Evolutionary conservation across 306 rosid species (phyloP).

Genomic region (Hippophae gyantsensis): DNA sequence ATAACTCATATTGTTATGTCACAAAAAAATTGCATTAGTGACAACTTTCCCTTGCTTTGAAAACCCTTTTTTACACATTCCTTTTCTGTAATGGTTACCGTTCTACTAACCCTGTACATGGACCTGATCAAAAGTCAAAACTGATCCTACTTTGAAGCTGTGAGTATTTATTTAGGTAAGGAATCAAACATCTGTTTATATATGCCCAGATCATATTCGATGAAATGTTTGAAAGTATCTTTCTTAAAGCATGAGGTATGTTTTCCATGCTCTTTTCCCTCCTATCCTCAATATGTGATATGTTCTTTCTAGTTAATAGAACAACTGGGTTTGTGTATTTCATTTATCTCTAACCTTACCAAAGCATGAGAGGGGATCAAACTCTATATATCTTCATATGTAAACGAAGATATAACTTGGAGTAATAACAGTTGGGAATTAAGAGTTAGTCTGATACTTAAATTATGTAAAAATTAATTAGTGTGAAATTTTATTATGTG

Average conservation of each 20-base stretch:
- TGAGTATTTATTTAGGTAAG: slow-evolving; percentile 30
- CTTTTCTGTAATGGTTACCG: slow-evolving; percentile 48
- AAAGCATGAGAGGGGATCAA: too few species aligned
- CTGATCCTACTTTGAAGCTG: slow-evolving; percentile 39
- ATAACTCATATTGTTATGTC: too few species aligned
- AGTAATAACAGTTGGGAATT: too few species aligned
- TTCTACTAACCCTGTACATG: slow-evolving; percentile 36
- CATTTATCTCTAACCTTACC: too few species aligned
- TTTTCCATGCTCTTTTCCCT: too few species aligned
- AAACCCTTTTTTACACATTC: slow-evolving; percentile 30
- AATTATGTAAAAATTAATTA: not conserved
- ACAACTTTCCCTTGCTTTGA: slow-evolving; percentile 33
- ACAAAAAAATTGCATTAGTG: too few species aligned
- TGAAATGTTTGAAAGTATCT: not conserved
- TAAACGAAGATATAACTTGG: too few species aligned
- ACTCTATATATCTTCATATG: too few species aligned
- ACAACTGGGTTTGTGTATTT: too few species aligned
- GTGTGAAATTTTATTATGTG: not conserved
- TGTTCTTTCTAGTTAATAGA: too few species aligned
- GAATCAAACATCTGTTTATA: not conserved
- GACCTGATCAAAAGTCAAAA: slow-evolving; percentile 19
- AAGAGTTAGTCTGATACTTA: not conserved
- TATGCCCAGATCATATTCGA: too few species aligned
- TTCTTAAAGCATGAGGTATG: slow-evolving; percentile 30
- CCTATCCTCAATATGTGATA: too few species aligned